Evolutionary conservation across 306 rosid species (phyloP), one percentile per base, ranked within the genome.

Genomic region (Spatholobus suberectus): DNA sequence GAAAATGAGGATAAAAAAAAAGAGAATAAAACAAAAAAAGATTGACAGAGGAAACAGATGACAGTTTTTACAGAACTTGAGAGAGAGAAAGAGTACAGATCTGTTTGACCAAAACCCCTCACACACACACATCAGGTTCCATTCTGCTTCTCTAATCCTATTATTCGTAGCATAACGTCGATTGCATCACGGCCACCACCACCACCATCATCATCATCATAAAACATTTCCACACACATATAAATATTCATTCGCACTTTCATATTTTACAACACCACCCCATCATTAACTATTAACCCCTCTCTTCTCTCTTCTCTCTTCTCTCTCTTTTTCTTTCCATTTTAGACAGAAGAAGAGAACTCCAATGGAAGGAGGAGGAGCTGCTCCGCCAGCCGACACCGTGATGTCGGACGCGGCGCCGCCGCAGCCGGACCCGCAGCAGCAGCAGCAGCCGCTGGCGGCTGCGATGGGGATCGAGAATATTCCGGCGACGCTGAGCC

Each of bases 401-500:
- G 89, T 83, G 38, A 93, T 95, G 98, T 90, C 97, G 18, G 97
- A 95, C 26, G 94, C 91, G 1, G 88, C 81, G 70, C 82, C 91
- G 32, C 76, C 73, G 57, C 21, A 5, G 24, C 85, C 87, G 12
- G 87, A 63, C 9, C 85, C 80, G 4, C 90, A 77, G 3, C 87
- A 69, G 3, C 93, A 83, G 18, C 92, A 70, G 21, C 90, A 76
- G 43, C 89, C 78, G 61, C 85, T 59, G 44, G 76, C 35, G 32
- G 68, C 52, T 75, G 65, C 75, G 32, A 72, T 73, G 82, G 97
- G 92, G 75, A 82, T 87, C 73, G 97, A 93, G 82, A 92, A 89
- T 78, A 95, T 95, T 79, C 95, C 98, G 79, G 97, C 98, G 14
- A 89, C 92, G 24, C 92, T 93, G 12, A 95, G 97, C 91, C 95